Conservation (phyloP, 768 basidiomycete species). For the Boletales sp. region DNA sequence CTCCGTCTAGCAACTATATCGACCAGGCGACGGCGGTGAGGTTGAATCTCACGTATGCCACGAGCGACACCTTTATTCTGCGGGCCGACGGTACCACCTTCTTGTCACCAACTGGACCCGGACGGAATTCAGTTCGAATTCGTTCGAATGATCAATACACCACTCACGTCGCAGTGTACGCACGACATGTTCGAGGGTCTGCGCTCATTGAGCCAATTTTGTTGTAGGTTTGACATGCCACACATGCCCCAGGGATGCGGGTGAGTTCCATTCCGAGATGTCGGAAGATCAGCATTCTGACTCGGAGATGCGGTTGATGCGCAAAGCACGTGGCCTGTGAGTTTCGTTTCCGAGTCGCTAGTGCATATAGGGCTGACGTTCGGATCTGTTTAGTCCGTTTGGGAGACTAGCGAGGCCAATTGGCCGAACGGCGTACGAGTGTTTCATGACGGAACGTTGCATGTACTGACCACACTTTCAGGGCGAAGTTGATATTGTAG, state of each 20-base stretch:
- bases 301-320: conserved; percentile 28
- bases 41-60: conserved; percentile 27
- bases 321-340: conserved; percentile 35
- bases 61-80: conserved; percentile 28
- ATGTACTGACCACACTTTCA: conserved; percentile 6
- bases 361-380: not conserved
- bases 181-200: not conserved
- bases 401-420: conserved; percentile 22
- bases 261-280: conserved; percentile 32
- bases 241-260: no score
- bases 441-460: not conserved
- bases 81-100: conserved; percentile 34
- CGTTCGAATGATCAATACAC: conserved; percentile 28
- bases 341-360: no score
- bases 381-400: conserved; percentile 24
- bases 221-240: no score
- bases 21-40: conserved; percentile 23
- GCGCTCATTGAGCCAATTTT: not conserved
- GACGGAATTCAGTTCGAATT: conserved; percentile 38
- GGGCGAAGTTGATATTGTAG: conserved; percentile 31
- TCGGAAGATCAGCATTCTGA: conserved; percentile 34
- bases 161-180: conserved; percentile 34
- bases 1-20: conserved; percentile 32
- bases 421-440: conserved; percentile 26
- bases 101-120: conserved; percentile 26